Evolutionary conservation across 371 early-diverging fungal species (phyloP).

Genomic region (Mycotypha africana): DNA sequence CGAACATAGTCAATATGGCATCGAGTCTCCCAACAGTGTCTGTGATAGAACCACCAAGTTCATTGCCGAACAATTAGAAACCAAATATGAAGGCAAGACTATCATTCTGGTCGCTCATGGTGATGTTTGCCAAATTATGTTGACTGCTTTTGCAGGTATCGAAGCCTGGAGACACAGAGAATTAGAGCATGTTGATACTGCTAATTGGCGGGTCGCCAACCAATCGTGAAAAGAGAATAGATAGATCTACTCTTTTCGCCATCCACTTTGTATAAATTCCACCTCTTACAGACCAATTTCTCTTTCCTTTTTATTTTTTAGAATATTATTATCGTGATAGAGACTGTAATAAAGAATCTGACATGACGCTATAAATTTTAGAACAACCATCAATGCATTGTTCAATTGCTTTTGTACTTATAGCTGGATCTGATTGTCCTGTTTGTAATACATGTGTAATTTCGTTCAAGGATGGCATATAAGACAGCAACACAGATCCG

Average conservation of each 20-base stretch:
- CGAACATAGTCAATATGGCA: conserved; percentile 23
- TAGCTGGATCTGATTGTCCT: conserved; percentile 60
- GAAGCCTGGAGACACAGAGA: conserved; percentile 42
- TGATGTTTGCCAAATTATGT: conserved; percentile 41
- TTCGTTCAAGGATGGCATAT: conserved; percentile 85
- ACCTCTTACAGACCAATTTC: too few relatives aligned
- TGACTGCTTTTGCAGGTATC: conserved; percentile 26
- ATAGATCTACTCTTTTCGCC: too few relatives aligned
- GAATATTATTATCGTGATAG: conserved; percentile 10
- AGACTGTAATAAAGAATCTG: conserved; percentile 40
- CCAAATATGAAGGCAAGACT: conserved; percentile 30
- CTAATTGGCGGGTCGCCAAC: conserved; percentile 40
- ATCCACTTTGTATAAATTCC: too few relatives aligned
- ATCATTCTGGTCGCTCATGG: conserved; percentile 45
- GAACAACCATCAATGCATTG: conserved; percentile 80
- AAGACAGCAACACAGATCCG: conserved; percentile 72
- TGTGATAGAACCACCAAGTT: conserved; percentile 33
- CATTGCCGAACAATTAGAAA: conserved; percentile 34
- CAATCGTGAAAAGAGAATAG: too few relatives aligned
- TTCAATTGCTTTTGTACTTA: conserved; percentile 65
- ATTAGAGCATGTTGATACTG: conserved; percentile 41
- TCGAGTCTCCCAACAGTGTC: conserved; percentile 36
- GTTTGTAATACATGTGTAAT: conserved; percentile 82
- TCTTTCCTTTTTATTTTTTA: too few relatives aligned
- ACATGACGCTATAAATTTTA: conserved; percentile 78